These are phyloP conservation scores for Phytophthora brassicae DNA, from an alignment of 352 stramenopile genomes.

Conservation along the genomic window DNA sequence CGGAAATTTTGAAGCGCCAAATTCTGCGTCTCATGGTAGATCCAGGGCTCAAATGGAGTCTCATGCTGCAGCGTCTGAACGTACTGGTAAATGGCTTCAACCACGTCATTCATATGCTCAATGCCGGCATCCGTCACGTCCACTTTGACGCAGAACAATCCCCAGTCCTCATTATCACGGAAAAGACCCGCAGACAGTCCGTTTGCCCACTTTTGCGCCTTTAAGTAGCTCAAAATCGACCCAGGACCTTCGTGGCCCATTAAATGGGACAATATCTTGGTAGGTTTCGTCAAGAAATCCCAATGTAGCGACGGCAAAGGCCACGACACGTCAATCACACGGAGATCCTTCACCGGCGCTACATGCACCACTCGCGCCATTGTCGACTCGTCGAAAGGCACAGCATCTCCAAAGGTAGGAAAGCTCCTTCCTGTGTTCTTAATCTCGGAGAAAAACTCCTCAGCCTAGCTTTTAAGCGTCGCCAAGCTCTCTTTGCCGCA, in stretches of 20 bases:
- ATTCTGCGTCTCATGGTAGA: constrained; percentile 68
- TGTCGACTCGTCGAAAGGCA: constrained; percentile 53
- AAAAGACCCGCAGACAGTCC: constrained; percentile 63
- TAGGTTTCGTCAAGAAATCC: constrained; percentile 67
- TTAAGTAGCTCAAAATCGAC: constrained; percentile 93
- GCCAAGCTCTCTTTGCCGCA: constrained; percentile 86
- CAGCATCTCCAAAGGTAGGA: constrained; percentile 52
- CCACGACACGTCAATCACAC: constrained; percentile 76
- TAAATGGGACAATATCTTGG: constrained; percentile 90
- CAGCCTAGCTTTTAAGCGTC: constrained; percentile 77
- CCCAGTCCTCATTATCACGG: constrained; percentile 73
- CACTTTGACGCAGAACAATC: constrained; percentile 66
- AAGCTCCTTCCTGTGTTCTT: constrained; percentile 61
- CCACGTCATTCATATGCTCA: constrained; percentile 58
- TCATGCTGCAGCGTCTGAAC: constrained; percentile 49
- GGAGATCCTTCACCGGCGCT: constrained; percentile 65
- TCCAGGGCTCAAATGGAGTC: constrained; percentile 54
- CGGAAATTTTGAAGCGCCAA: constrained; percentile 61
- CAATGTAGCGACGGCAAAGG: constrained; percentile 56
- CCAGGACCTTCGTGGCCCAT: constrained; percentile 93
- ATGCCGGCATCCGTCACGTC: constrained; percentile 71
- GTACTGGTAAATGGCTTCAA: constrained; percentile 69
- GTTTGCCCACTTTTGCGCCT: constrained; percentile 78
- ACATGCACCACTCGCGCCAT: constrained; percentile 57
- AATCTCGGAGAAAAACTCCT: constrained; percentile 81